Evolutionary conservation across 1,139 yeast genomes (phyloP).

Genomic region (Pichia sp.): DNA sequence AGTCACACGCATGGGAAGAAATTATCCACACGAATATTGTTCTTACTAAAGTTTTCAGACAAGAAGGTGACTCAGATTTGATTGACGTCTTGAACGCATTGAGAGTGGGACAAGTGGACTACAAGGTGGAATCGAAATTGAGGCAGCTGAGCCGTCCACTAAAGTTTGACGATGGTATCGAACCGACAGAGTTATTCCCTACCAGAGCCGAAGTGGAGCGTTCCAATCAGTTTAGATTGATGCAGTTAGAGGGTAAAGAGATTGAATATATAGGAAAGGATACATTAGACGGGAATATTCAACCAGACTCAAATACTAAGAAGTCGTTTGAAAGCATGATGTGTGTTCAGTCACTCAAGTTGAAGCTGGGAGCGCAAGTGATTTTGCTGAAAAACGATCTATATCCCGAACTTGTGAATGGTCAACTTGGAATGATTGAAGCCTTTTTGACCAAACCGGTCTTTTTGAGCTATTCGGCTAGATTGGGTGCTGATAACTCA

Average conservation of each 20-base stretch:
- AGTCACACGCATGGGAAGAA: constrained; percentile 48
- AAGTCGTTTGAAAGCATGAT: constrained; percentile 40
- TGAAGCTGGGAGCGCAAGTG: constrained; percentile 86
- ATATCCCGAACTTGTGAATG: constrained; percentile 79
- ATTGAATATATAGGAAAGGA: constrained; percentile 45
- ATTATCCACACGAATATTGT: constrained; percentile 50
- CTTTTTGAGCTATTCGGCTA: constrained; percentile 13
- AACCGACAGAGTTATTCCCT: constrained; percentile 76
- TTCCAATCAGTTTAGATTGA: constrained; percentile 55
- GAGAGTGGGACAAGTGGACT: constrained; percentile 56
- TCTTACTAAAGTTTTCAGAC: constrained; percentile 63
- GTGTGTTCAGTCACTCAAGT: constrained; percentile 56
- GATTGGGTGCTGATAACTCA: constrained; percentile 6
- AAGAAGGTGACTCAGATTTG: constrained; percentile 58
- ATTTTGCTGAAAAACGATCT: constrained; percentile 77
- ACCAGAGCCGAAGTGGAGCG: constrained; percentile 65
- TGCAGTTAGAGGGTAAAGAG: constrained; percentile 34
- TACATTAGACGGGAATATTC: constrained; percentile 21
- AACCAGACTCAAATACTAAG: constrained; percentile 8
- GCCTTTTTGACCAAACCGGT: constrained; percentile 38
- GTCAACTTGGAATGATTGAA: constrained; percentile 77
- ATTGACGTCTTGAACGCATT: constrained; percentile 70
- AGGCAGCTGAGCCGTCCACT: constrained; percentile 45
- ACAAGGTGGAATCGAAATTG: constrained; percentile 39
- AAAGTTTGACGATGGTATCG: constrained; percentile 61